phyloP scores from a whole-genome alignment of 257 asterid species.

The Solanum sejunctum region DNA sequence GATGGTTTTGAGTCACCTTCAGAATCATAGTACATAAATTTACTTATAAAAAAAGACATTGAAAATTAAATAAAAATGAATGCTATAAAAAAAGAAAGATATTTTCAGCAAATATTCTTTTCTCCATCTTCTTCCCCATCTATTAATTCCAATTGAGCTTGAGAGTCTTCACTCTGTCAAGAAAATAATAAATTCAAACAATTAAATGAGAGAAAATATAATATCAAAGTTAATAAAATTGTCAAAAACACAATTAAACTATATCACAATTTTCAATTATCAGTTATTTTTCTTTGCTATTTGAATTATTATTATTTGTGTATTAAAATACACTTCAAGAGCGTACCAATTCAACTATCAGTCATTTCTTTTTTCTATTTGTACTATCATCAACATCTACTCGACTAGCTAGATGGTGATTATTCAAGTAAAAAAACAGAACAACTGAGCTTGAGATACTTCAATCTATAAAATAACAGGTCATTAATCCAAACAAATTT shows the following conservation, averaged over 20 bases:
- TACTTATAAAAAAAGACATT: background rate
- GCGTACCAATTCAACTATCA: no score
- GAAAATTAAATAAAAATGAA: background rate
- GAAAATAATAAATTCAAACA: background rate
- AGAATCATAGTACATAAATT: background rate
- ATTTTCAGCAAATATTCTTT: background rate
- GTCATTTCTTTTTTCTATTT: no score
- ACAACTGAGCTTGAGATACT: slow-evolving; percentile 18
- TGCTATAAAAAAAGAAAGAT: background rate
- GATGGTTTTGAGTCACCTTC: background rate
- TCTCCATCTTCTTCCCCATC: background rate
- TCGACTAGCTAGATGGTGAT: no score
- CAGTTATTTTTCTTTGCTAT: no score
- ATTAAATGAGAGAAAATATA: background rate
- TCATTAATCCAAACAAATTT: background rate
- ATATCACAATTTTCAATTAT: background rate
- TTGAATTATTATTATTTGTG: no score
- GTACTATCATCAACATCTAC: no score
- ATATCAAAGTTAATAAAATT: background rate
- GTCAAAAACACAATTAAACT: background rate
- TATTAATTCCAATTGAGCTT: slow-evolving; percentile 18
- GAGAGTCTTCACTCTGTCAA: slow-evolving; percentile 23
- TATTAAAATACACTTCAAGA: no score
- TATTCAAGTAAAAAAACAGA: no score
- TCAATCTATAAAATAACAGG: slow-evolving; percentile 15